Base-by-base conservation (phyloP, 331 rosid genomes). In the Saraca asoca region DNA sequence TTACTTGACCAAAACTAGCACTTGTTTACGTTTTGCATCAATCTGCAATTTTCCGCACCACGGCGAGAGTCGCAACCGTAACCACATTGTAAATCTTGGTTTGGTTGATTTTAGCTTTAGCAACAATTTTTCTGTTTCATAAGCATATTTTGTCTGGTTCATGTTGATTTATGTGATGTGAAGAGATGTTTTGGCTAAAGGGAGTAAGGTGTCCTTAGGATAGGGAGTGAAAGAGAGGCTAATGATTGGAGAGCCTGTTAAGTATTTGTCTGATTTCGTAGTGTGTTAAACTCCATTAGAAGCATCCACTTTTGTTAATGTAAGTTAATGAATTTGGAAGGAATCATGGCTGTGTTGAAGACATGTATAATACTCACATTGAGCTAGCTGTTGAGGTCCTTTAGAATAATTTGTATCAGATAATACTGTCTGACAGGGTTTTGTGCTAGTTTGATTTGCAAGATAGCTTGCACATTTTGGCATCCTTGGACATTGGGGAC, bases 311-410 rank as follows among this genome's bases (percentile, higher is more conserved):
- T 16, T 68, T 5, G 19, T 51, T 9, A 0, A 15, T 6, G 43
- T 31, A 74, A 49, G 33, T 35, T 24, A 39, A 14, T 51, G 48
- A 58, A 37, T 51, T 58, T 51, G 2, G 19, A 52, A 64, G 51
- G 44, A 52, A 50, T 19, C 17, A 10, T 63, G 19, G 53, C 19
- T 51, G 29, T 44, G 53, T 31, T 53, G n/a, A 19, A 46, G 16
- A 24, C 31, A 65, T 49, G 7, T 19, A 2, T 58, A n/a, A 42
- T 52, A 37, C 39, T 38, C 33, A 34, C 20, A 34, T 42, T 24
- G 16, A 45, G 58, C 19, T n/a, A 51, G 58, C 9, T 52, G 17
- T 5, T 45, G 5, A 43, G 42, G 13, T 35, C 68, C 42, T 33
- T 48, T 0, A 13, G 12, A 33, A 48, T 48, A 43, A 46, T 24